These are phyloP conservation scores for Dimargaris cristalligena DNA, from an alignment of 192 early-diverging fungal genomes.

Conservation along the genomic window DNA sequence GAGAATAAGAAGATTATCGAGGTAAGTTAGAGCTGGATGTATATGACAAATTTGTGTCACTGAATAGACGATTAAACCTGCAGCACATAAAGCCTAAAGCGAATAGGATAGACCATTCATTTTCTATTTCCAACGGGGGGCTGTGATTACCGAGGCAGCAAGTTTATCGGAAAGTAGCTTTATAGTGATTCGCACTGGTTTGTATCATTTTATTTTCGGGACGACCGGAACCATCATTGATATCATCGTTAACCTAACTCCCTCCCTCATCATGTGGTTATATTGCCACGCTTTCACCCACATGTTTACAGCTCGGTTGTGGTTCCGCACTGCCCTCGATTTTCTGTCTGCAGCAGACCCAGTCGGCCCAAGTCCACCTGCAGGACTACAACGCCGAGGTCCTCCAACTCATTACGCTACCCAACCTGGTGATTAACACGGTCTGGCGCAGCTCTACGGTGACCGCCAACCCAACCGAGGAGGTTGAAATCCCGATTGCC, in stretches of 20 bases:
- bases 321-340: conserved; percentile 77
- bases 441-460: conserved; percentile 19
- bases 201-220: no score
- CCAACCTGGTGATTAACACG: conserved; percentile 78
- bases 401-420: conserved; percentile 69
- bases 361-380: conserved; percentile 29
- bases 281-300: no score
- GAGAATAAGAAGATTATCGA: conserved; percentile 33
- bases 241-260: background rate
- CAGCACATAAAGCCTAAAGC: no score
- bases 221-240: no score
- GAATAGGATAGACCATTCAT: no score
- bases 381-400: conserved; percentile 93
- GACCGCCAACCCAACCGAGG: conserved; percentile 14
- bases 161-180: no score
- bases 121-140: no score
- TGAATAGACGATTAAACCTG: no score
- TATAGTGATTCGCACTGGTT: no score
- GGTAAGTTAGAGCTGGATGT: conserved; percentile 17
- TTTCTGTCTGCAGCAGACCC: conserved; percentile 38
- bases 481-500: conserved; percentile 8
- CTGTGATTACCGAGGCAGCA: no score
- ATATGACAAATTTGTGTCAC: no score
- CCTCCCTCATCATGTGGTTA: no score
- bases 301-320: conserved; percentile 66